A percentile compares a stretch with the other conserved stretches of the same genome.
phyloP scores from a whole-genome alignment of 331 rosid genomes.

The Pyracantha coccinea region DNA sequence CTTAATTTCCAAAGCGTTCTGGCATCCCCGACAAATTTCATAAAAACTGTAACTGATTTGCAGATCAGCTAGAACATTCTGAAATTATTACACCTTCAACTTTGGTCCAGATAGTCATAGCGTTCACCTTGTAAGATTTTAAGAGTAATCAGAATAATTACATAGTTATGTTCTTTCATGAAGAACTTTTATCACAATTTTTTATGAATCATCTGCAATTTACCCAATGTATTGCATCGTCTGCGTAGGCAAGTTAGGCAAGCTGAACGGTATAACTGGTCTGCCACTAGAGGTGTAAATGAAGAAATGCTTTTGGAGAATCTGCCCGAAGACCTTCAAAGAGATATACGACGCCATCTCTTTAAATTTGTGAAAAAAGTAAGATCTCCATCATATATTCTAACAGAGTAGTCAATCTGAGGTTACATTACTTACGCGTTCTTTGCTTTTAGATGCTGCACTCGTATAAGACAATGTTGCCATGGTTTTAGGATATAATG shows the following conservation, averaged over 20 bases:
- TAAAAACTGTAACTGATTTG: too few species aligned
- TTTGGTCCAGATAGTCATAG: too few species aligned
- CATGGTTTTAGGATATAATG: too few species aligned
- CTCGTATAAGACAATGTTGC: too few species aligned
- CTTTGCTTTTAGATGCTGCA: neutral
- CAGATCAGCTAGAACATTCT: too few species aligned
- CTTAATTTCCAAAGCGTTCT: too few species aligned
- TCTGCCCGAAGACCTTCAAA: conserved; percentile 82
- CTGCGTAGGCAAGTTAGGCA: conserved; percentile 51
- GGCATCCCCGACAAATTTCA: too few species aligned
- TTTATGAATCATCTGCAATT: neutral
- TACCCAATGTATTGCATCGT: neutral
- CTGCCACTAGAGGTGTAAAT: conserved; percentile 84
- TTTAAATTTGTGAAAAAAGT: conserved; percentile 64
- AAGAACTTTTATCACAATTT: neutral
- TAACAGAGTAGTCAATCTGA: too few species aligned
- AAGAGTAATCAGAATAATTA: too few species aligned
- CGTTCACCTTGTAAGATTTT: too few species aligned
- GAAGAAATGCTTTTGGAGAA: conserved; percentile 63
- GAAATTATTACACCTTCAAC: too few species aligned
- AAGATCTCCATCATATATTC: conserved; percentile 5
- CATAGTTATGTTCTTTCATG: neutral
- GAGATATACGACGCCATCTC: conserved; percentile 80
- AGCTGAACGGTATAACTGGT: conserved; percentile 75
- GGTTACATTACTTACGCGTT: neutral